phyloP scores from a whole-genome alignment of 2,329 filamentous ascomycete genomes.

The Fusarium humuli region DNA sequence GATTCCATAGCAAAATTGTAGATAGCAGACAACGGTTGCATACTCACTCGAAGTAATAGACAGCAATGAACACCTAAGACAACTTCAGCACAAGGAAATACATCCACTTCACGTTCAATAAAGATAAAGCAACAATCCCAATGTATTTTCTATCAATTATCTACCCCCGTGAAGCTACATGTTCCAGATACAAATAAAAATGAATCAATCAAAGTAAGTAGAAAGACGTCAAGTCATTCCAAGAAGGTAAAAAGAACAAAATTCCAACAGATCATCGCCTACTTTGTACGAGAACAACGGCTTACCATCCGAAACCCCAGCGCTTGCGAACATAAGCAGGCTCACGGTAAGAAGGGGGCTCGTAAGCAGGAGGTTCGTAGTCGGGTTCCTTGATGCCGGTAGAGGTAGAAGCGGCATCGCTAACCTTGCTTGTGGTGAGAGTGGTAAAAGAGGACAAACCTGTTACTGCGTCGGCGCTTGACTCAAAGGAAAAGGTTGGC shows the following conservation, averaged over 20 bases:
- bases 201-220: constrained; percentile 4
- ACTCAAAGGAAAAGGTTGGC: constrained; percentile 21
- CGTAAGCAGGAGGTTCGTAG: constrained; percentile 44
- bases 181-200: constrained; percentile 11
- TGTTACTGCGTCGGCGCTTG: constrained; percentile 21
- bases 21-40: not conserved
- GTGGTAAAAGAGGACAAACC: constrained; percentile 38
- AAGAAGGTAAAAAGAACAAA: constrained; percentile 11
- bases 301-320: constrained; percentile 25
- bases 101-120: not conserved
- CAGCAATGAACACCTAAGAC: not conserved
- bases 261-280: not conserved
- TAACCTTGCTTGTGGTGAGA: constrained; percentile 40
- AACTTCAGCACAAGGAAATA: not conserved
- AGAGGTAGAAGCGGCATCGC: not conserved
- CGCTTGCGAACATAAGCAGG: constrained; percentile 42
- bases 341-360: constrained; percentile 36
- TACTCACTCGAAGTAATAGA: not conserved
- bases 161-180: constrained; percentile 12
- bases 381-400: constrained; percentile 18
- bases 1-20: not conserved
- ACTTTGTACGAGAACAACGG: not conserved
- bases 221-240: constrained; percentile 27
- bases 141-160: constrained; percentile 37
- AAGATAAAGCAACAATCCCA: constrained; percentile 5